phyloP scores from a whole-genome alignment of 2,329 filamentous ascomycete species.

The Epichloe scottii region DNA sequence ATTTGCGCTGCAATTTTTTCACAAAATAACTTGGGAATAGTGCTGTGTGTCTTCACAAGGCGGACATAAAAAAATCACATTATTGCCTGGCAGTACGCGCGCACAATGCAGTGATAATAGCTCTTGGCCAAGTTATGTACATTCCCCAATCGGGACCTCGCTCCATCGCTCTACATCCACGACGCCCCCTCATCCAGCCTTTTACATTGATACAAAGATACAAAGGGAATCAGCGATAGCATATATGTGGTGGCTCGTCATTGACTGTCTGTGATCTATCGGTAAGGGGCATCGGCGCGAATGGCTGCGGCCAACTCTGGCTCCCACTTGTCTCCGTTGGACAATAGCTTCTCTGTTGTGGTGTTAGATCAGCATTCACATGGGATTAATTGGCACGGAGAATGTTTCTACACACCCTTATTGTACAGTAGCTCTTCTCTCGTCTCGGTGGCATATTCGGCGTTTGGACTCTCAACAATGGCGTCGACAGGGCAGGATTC shows the following conservation, averaged over 20 bases:
- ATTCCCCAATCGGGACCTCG: not conserved
- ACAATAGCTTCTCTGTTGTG: slow-evolving; percentile 59
- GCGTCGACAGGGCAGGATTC: slow-evolving; percentile 98
- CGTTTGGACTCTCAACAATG: slow-evolving; percentile 54
- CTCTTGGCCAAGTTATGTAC: not conserved
- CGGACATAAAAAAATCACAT: not conserved
- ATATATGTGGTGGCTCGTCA: not conserved
- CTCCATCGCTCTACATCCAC: not conserved
- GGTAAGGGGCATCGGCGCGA: slow-evolving; percentile 85
- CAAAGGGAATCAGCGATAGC: not conserved
- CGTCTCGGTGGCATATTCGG: slow-evolving; percentile 51
- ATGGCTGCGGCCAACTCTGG: slow-evolving; percentile 87
- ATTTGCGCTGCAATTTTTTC: no score
- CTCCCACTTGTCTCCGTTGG: slow-evolving; percentile 95
- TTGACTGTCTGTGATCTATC: slow-evolving; percentile 34
- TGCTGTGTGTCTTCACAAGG: not conserved
- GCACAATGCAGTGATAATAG: not conserved
- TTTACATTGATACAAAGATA: not conserved
- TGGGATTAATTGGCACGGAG: no score
- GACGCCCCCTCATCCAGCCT: not conserved
- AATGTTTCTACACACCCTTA: slow-evolving; percentile 45
- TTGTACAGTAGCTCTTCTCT: slow-evolving; percentile 95
- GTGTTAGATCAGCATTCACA: slow-evolving; percentile 10
- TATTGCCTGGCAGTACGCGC: not conserved
- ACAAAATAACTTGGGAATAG: not conserved